phyloP scores from a whole-genome alignment of 352 stramenopile genomes.

The Sclerospora graminicola region DNA sequence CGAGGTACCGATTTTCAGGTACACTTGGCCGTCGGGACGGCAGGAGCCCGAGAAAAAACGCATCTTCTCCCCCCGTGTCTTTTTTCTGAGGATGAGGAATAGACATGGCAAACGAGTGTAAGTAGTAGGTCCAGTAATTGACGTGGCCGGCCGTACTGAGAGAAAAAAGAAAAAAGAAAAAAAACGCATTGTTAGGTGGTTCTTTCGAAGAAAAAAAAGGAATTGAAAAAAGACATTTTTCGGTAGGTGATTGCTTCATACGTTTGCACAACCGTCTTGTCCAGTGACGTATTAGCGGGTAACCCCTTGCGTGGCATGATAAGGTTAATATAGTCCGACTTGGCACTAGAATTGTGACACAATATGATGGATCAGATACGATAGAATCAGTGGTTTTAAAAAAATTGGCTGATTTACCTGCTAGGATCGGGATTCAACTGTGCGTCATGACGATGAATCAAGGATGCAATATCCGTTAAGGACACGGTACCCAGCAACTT shows the following conservation, averaged over 20 bases:
- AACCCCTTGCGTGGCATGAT: constrained; percentile 76
- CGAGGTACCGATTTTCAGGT: constrained; percentile 10
- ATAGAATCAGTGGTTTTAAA: too few relatives aligned
- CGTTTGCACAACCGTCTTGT: constrained; percentile 27
- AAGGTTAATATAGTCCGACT: constrained; percentile 86
- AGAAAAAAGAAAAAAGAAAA: too few relatives aligned
- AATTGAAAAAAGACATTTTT: too few relatives aligned
- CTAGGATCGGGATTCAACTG: constrained; percentile 35
- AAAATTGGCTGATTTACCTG: too few relatives aligned
- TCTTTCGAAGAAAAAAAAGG: too few relatives aligned
- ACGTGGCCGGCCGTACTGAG: constrained; percentile 17
- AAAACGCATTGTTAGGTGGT: too few relatives aligned
- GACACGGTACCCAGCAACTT: constrained; percentile 73
- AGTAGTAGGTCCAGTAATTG: constrained; percentile 49
- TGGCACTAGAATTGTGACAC: too few relatives aligned
- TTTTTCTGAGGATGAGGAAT: constrained; percentile 72
- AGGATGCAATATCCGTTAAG: constrained; percentile 63
- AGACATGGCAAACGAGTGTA: constrained; percentile 65
- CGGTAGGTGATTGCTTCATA: too few relatives aligned
- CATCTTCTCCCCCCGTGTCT: constrained; percentile 84
- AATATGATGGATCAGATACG: too few relatives aligned
- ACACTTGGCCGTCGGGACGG: constrained; percentile 15
- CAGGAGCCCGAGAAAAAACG: constrained; percentile 87
- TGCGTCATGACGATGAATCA: constrained; percentile 55
- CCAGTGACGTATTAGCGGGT: constrained; percentile 56